Evolutionary conservation across 495 filamentous ascomycete genomes (phyloP), one percentile per base, ranked within the genome.

Genomic region (Hypomontagnella monticulosa): DNA sequence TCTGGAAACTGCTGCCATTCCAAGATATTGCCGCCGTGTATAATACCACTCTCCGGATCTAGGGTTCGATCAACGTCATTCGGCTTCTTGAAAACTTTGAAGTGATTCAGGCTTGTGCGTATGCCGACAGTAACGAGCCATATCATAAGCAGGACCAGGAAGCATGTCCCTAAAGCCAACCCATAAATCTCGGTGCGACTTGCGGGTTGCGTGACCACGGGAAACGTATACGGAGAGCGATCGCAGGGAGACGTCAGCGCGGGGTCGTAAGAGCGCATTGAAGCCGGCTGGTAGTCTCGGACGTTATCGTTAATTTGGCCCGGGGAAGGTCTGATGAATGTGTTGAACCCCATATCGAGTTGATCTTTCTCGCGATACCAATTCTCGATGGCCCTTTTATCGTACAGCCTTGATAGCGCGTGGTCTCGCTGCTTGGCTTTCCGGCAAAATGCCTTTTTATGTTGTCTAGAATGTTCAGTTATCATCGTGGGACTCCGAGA

Each of bases 121-220:
- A 62, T 49, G 4, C 48, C 34, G 15, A 63, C 19, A 4, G 54
- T 11, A 48, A 63, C 36, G 47, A 68, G 23, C 58, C 59, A 68
- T 33, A 33, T 34, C 19, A 68, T 48, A 11, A 68, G 48, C 2
- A 68, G 19, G 23, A 19, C 34, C 0, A 68, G 54, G 47, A 63
- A 63, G 18, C 65, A 63, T 36, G 43, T 56, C 12, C 47, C 58
- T 8, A 68, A 27, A 38, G 65, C 54, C 9, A 68, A 12, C 15
- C 48, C 36, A 49, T 58, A 63, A 36, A 68, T 55, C 36, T 68
- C 65, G 37, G 4, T 9, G 5, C 11, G 42, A 18, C 10, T 46
- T 30, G 59, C 65, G 9, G 47, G 54, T 19, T 34, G 58, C 14
- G 33, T 5, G 23, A 19, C 14, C 4, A 37, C 16, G 32, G 38